These are phyloP conservation scores for Sporodiniella umbellata DNA, from an alignment of 371 early-diverging fungal genomes.

Conservation along the genomic window DNA sequence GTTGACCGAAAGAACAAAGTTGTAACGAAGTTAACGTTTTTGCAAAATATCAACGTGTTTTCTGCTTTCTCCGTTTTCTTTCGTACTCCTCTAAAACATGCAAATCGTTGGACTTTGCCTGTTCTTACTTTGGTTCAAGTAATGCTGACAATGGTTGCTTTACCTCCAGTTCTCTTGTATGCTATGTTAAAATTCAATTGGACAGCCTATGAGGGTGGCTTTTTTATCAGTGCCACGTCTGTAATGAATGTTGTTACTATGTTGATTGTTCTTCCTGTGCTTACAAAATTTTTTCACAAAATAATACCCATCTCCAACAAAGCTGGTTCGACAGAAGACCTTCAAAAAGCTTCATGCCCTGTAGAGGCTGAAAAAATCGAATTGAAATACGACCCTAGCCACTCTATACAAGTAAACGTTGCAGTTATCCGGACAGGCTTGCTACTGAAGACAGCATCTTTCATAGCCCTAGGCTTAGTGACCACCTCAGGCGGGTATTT, in stretches of 20 bases:
- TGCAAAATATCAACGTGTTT: slow-evolving; percentile 33
- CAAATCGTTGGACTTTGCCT: slow-evolving; percentile 23
- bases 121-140: slow-evolving; percentile 28
- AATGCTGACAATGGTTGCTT: slow-evolving; percentile 12
- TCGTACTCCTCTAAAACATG: slow-evolving; percentile 9
- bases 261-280: slow-evolving; percentile 25
- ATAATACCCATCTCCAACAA: background rate
- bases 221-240: slow-evolving; percentile 25
- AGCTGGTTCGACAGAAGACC: background rate
- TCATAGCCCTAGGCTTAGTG: slow-evolving; percentile 32
- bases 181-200: slow-evolving; percentile 44
- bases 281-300: slow-evolving; percentile 23
- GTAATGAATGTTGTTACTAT: slow-evolving; percentile 19
- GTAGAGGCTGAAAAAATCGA: background rate
- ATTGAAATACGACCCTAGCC: background rate
- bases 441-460: slow-evolving; percentile 25
- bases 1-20: background rate
- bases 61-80: slow-evolving; percentile 28
- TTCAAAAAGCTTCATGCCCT: too few relatives aligned
- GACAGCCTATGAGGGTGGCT: slow-evolving; percentile 46
- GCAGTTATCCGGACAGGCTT: slow-evolving; percentile 48
- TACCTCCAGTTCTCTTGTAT: slow-evolving; percentile 40
- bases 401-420: slow-evolving; percentile 29
- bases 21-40: slow-evolving; percentile 3
- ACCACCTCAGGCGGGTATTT: slow-evolving; percentile 19